Conservation (phyloP, 352 stramenopile genomes). For the Phytophthora sp. region DNA sequence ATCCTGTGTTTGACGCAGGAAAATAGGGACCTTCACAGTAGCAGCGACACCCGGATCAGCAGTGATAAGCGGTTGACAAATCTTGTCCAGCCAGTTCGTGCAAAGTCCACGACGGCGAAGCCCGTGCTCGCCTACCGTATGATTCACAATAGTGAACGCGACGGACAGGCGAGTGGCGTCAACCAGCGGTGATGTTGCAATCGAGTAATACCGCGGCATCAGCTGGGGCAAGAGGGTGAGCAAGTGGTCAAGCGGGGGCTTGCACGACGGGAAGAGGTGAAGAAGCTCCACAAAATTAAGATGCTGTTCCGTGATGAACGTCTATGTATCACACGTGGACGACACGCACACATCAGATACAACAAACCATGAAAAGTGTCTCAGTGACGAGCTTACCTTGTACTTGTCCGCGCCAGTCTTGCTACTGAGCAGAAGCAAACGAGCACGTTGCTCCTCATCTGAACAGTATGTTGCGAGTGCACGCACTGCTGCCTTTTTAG, state of each 20-base stretch:
- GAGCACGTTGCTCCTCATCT: constrained; percentile 63
- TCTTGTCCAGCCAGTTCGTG: constrained; percentile 64
- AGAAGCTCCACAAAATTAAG: constrained; percentile 93
- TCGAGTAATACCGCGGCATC: constrained; percentile 96
- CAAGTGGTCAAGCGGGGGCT: constrained; percentile 86
- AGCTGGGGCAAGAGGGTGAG: constrained; percentile 89
- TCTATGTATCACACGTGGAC: constrained; percentile 37
- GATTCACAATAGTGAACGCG: constrained; percentile 93
- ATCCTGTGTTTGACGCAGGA: constrained; percentile 89
- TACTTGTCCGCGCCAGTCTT: constrained; percentile 71
- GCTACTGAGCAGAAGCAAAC: constrained; percentile 73
- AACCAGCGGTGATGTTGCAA: constrained; percentile 92
- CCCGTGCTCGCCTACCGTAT: constrained; percentile 49
- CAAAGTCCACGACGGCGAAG: constrained; percentile 62
- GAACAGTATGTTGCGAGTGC: constrained; percentile 70
- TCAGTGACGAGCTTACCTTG: constrained; percentile 43
- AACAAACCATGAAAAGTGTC: neutral
- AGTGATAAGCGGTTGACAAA: constrained; percentile 51
- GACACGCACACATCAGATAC: neutral
- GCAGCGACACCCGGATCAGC: neutral
- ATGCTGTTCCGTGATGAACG: constrained; percentile 88
- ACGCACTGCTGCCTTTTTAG: constrained; percentile 82
- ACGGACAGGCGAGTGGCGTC: constrained; percentile 74
- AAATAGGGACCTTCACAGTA: constrained; percentile 77
- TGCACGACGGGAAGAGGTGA: constrained; percentile 92